Percentiles rank a stretch among this genome's conserved stretches.
These are phyloP conservation scores for Dendrobium huoshanense DNA, from an alignment of 106 monocot species.

Conservation along the genomic window DNA sequence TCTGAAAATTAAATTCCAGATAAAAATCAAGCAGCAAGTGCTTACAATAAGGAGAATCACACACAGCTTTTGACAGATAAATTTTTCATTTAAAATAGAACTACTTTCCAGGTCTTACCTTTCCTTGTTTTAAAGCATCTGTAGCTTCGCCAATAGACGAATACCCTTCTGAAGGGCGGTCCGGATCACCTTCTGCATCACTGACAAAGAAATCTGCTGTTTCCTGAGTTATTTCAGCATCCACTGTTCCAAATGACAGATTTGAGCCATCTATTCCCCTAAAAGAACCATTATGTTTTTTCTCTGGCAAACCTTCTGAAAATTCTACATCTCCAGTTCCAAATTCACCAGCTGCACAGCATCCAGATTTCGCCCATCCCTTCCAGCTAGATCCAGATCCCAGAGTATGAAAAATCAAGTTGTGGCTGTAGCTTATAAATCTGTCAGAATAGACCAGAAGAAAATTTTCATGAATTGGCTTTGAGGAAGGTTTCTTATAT, in stretches of 20 bases:
- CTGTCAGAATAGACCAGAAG: neutral
- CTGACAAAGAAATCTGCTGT: slow-evolving; percentile 77
- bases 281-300: slow-evolving; percentile 35
- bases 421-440: slow-evolving; percentile 19
- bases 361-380: slow-evolving; percentile 27
- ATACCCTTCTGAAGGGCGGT: slow-evolving; percentile 65
- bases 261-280: slow-evolving; percentile 16
- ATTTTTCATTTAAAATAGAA: neutral
- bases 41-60: neutral
- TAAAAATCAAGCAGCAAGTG: too few relatives aligned
- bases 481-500: neutral
- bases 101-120: slow-evolving; percentile 19
- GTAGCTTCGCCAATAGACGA: slow-evolving; percentile 57
- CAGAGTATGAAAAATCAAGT: slow-evolving; percentile 12
- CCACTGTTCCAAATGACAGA: slow-evolving; percentile 42
- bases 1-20: too few relatives aligned
- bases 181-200: slow-evolving; percentile 78
- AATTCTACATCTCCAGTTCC: slow-evolving; percentile 19
- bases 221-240: slow-evolving; percentile 71
- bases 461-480: slow-evolving; percentile 7
- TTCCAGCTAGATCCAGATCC: slow-evolving; percentile 23
- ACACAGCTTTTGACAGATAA: neutral
- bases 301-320: slow-evolving; percentile 24
- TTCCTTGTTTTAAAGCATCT: slow-evolving; percentile 44
- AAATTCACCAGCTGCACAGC: slow-evolving; percentile 22